Percentiles rank a stretch among this genome's conserved stretches.
phyloP scores from a whole-genome alignment of 1,284 basidiomycete genomes.

The Boletus sp. region DNA sequence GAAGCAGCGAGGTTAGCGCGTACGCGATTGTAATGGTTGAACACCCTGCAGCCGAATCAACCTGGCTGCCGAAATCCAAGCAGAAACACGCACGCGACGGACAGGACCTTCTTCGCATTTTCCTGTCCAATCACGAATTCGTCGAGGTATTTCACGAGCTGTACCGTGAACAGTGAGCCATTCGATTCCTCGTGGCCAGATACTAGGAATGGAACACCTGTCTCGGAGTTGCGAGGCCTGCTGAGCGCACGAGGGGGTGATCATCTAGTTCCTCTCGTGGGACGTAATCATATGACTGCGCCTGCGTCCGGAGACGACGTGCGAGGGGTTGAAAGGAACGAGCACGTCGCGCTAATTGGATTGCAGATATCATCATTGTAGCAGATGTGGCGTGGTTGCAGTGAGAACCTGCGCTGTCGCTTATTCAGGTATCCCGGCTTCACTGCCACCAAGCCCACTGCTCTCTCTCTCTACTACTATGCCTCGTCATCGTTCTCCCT shows the following conservation, averaged over 20 bases:
- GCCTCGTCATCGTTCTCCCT: slow-evolving; percentile 40
- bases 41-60: slow-evolving; percentile 55
- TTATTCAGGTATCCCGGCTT: slow-evolving; percentile 1
- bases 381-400: background rate
- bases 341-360: slow-evolving; percentile 19
- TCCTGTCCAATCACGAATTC: slow-evolving; percentile 93
- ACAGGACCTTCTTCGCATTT: slow-evolving; percentile 87
- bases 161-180: slow-evolving; percentile 10
- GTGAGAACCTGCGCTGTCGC: slow-evolving; percentile 5
- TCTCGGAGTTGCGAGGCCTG: slow-evolving; percentile 62
- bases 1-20: slow-evolving; percentile 56
- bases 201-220: slow-evolving; percentile 44
- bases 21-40: slow-evolving; percentile 87
- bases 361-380: slow-evolving; percentile 23
- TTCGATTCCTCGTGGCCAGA: background rate
- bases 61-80: slow-evolving; percentile 6
- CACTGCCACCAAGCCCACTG: background rate
- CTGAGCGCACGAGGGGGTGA: slow-evolving; percentile 28
- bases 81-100: slow-evolving; percentile 69
- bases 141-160: slow-evolving; percentile 86
- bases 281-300: slow-evolving; percentile 37
- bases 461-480: slow-evolving; percentile 24
- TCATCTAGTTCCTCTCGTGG: slow-evolving; percentile 33
- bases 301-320: slow-evolving; percentile 42
- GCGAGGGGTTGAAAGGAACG: slow-evolving; percentile 22